phyloP scores from a whole-genome alignment of 306 rosid genomes.

The Senna tora region DNA sequence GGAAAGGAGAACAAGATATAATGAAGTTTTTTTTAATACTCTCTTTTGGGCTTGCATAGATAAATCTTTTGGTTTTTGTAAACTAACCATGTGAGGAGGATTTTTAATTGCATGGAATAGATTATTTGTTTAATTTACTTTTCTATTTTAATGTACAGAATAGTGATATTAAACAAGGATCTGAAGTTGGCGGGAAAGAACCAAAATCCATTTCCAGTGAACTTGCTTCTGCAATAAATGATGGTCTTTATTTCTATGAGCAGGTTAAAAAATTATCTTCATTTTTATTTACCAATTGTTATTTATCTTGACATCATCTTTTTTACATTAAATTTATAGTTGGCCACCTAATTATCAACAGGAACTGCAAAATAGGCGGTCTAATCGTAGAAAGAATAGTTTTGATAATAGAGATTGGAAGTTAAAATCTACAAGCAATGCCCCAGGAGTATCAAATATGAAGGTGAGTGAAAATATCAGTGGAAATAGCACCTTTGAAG shows the following conservation, averaged over 20 bases:
- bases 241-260: constrained; percentile 89
- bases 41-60: neutral
- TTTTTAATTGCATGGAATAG: constrained; percentile 23
- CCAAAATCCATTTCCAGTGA: constrained; percentile 80
- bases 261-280: constrained; percentile 63
- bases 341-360: constrained; percentile 43
- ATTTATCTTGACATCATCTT: constrained; percentile 10
- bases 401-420: constrained; percentile 64
- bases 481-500: constrained; percentile 56
- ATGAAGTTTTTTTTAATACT: neutral
- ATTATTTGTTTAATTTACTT: constrained; percentile 14
- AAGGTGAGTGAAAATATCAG: constrained; percentile 56
- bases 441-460: constrained; percentile 60
- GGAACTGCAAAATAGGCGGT: constrained; percentile 77
- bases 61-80: neutral
- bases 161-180: constrained; percentile 52
- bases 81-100: constrained; percentile 2
- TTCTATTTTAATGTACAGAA: constrained; percentile 56
- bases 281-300: neutral
- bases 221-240: constrained; percentile 88
- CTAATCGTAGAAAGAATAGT: constrained; percentile 68
- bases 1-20: too few species aligned
- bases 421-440: constrained; percentile 51
- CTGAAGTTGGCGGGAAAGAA: constrained; percentile 51
- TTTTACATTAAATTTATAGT: constrained; percentile 28